These are phyloP conservation scores for Fraxinus xanthoxyloides DNA, from an alignment of 305 asterid genomes.

Conservation along the genomic window DNA sequence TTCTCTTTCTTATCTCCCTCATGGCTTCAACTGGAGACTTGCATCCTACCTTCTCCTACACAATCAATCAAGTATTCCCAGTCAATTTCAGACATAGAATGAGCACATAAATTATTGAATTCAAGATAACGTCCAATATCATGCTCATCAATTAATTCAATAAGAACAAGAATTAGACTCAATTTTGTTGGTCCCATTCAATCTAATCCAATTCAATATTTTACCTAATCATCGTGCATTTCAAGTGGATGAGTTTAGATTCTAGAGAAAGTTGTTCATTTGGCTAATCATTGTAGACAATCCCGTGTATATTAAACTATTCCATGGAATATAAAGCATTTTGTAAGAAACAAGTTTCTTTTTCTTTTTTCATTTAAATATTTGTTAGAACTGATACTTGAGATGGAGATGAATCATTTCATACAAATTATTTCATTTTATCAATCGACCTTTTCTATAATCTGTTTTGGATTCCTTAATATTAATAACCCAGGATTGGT, in stretches of 20 bases:
- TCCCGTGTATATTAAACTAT: background rate
- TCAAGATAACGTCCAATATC: background rate
- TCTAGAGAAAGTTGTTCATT: background rate
- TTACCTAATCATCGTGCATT: background rate
- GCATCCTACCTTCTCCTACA: slow-evolving; percentile 68
- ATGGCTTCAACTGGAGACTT: slow-evolving; percentile 67
- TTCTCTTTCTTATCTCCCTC: slow-evolving; percentile 52
- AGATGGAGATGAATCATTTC: no score
- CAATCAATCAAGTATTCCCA: background rate
- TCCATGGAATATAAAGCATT: background rate
- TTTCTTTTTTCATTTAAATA: background rate
- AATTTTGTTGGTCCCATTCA: background rate
- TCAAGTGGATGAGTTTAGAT: background rate
- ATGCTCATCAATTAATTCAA: background rate
- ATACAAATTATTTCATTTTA: no score
- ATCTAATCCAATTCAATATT: background rate
- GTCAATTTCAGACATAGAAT: background rate
- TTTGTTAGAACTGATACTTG: no score
- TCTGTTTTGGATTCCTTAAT: no score
- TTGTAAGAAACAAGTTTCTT: background rate
- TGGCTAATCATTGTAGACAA: background rate
- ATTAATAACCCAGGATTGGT: background rate
- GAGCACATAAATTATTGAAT: background rate
- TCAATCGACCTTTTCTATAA: no score
- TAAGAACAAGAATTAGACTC: background rate